phyloP scores from a whole-genome alignment of 2,329 filamentous ascomycete genomes.

The Aaosphaeria pasadenensis region DNA sequence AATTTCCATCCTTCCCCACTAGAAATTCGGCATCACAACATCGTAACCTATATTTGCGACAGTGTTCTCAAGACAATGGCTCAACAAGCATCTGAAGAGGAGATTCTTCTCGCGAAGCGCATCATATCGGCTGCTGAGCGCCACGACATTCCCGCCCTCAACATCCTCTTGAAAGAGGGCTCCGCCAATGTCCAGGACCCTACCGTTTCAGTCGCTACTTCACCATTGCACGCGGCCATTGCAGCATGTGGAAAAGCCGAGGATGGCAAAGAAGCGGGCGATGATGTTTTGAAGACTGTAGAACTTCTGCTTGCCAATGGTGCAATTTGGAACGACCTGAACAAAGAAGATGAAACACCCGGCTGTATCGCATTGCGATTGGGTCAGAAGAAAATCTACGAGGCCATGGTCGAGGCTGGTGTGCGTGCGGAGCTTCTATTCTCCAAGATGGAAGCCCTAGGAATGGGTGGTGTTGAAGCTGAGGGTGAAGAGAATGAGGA shows the following conservation, averaged over 20 bases:
- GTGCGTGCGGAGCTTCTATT: slow-evolving; percentile 35
- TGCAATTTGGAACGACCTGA: slow-evolving; percentile 39
- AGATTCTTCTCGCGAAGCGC: slow-evolving; percentile 34
- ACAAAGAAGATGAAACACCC: slow-evolving; percentile 37
- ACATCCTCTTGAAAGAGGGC: slow-evolving; percentile 32
- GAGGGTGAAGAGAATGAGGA: slow-evolving; percentile 21
- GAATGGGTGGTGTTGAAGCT: slow-evolving; percentile 18
- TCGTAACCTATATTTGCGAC: neutral
- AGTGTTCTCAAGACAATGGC: slow-evolving; percentile 16
- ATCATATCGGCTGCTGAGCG: slow-evolving; percentile 35
- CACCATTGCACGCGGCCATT: slow-evolving; percentile 36
- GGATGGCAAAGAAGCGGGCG: slow-evolving; percentile 23
- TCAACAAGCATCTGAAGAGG: slow-evolving; percentile 32
- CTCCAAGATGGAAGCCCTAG: slow-evolving; percentile 30
- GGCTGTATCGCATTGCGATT: slow-evolving; percentile 34
- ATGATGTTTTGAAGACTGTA: slow-evolving; percentile 28
- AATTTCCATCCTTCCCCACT: neutral
- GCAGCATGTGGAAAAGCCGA: slow-evolving; percentile 27
- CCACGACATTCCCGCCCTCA: slow-evolving; percentile 31
- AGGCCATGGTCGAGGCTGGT: slow-evolving; percentile 36
- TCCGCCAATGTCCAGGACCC: slow-evolving; percentile 37
- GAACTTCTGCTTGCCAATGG: slow-evolving; percentile 33
- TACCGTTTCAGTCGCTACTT: slow-evolving; percentile 29
- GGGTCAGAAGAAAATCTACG: slow-evolving; percentile 33
- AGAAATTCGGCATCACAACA: neutral